Base-by-base conservation (phyloP, 1,284 basidiomycete species). In the Cutaneotrichosporon sp. region DNA sequence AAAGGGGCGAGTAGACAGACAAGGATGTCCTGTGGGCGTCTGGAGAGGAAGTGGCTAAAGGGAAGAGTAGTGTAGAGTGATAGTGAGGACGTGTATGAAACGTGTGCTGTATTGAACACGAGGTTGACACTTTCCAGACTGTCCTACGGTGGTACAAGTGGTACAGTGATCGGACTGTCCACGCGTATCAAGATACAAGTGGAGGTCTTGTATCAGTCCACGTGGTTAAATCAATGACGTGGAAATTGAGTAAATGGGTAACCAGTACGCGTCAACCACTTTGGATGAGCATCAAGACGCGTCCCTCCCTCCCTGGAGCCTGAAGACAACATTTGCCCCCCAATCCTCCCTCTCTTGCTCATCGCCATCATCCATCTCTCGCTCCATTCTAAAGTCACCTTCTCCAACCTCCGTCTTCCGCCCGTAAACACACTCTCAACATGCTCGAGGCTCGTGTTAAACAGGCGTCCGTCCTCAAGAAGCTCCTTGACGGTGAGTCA, bases 371-470 rank as follows among this genome's bases (percentile, higher is more conserved):
- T 16, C 53, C 21, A 34, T 21, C 26, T 30, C 30, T 7, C 26
- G 21, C 34, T 53, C 21, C 7, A 55, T 26, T 31, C 36, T 40
- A 22, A 31, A 46, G 56, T 52, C 47, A 22, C 7, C 56, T 38
- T 46, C 55, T 30, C 50, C 18, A 49, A 46, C 42, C 60, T 61
- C 31, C 36, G 42, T 18, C 34, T 22, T 55, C 36, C 49, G 42
- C 46, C 34, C 32, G 22, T n/a, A 7, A 46, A 46, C 42, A 1
- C 42, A n/a, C 18, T n/a, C 18, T n/a, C 73, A 83, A 70, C 67
- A 95, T 96, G 92, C 86, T 95, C 70, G 92, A 95, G 88, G 92
- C 92, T 22, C 90, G 89, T 78, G 86, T 96, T 60, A 84, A 86
- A 68, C 89, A 92, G 80, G 92, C 92, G 1, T 87, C 87, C 7